phyloP scores from a whole-genome alignment of 2,329 filamentous ascomycete species.

The Huntiella savannae region DNA sequence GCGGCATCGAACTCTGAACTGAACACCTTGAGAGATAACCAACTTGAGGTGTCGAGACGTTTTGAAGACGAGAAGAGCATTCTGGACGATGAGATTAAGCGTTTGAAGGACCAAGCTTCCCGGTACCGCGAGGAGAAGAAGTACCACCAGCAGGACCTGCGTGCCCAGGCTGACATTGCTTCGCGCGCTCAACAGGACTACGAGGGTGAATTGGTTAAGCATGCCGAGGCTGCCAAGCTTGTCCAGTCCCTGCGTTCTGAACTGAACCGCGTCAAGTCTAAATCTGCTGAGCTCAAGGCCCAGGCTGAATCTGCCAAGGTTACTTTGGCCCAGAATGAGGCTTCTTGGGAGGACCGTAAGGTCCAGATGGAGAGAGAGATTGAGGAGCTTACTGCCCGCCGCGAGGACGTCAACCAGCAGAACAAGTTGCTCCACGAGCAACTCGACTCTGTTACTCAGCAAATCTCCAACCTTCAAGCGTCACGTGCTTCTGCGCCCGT shows the following conservation, averaged over 20 bases:
- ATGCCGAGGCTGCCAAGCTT: slow-evolving; percentile 81
- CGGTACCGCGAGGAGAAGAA: slow-evolving; percentile 61
- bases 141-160: slow-evolving; percentile 78
- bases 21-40: slow-evolving; percentile 57
- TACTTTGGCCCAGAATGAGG: slow-evolving; percentile 59
- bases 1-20: slow-evolving; percentile 66
- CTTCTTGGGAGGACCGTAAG: slow-evolving; percentile 71
- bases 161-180: slow-evolving; percentile 83
- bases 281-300: slow-evolving; percentile 53
- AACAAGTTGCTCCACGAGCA: slow-evolving; percentile 84
- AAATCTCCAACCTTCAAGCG: slow-evolving; percentile 65
- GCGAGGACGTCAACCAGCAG: slow-evolving; percentile 71
- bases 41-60: slow-evolving; percentile 51
- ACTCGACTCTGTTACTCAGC: slow-evolving; percentile 61
- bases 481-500: slow-evolving; percentile 27
- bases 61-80: slow-evolving; percentile 67
- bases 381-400: slow-evolving; percentile 53
- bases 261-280: slow-evolving; percentile 62
- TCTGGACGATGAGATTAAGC: slow-evolving; percentile 58
- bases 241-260: slow-evolving; percentile 64
- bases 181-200: slow-evolving; percentile 88
- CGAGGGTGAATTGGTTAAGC: slow-evolving; percentile 82
- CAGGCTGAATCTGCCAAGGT: slow-evolving; percentile 76
- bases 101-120: slow-evolving; percentile 69
- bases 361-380: slow-evolving; percentile 72